Base-by-base conservation (phyloP, 2,329 filamentous ascomycete genomes). In the Ophiocordyceps camponoti-floridani region DNA sequence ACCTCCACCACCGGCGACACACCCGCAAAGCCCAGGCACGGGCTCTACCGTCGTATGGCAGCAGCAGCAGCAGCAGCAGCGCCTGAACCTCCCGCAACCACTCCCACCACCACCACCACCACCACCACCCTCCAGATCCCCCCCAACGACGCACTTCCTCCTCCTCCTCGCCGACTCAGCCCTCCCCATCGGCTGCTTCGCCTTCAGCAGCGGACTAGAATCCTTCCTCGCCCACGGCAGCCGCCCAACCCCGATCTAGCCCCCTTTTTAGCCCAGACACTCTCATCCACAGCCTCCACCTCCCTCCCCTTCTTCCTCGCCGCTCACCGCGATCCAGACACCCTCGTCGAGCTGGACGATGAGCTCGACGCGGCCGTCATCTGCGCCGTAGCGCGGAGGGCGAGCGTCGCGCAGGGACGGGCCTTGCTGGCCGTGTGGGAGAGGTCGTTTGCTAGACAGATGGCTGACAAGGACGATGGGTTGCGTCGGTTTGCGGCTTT, bases 171-270 rank as follows among this genome's bases (percentile, higher is more conserved):
- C 84, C 42, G 84, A 91, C 66, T 88, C 84, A 1, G 82, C 83
- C 13, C 74, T 91, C 2, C 84, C 84, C 1, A 70, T 91, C 0
- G 84, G 84, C 46, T 85, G 84, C n/a, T 91, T 91, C 63, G 84
- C 84, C 54, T 91, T 89, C 66, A 84, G 79, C 66, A 82, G 77
- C 52, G 84, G 84, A 3, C 72, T 91, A 14, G 84, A 91, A 63
- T 89, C 84, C 38, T 89, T 82, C 59, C 75, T 88, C 16, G 79
- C 81, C 4, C 84, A 91, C 65, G 13, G 23, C 35, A 26, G 11
- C 18, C 45, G 50, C 6, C 59, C 58, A 38, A 48, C 59, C 16
- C 64, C 19, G 82, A 38, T 10, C 35, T 86, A 60, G 57, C 73
- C 40, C 62, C 66, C 41, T 91, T 91, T 62, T 70, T 91, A 14